phyloP scores from a whole-genome alignment of 2,329 filamentous ascomycete species.

The Talaromyces verruculosus region DNA sequence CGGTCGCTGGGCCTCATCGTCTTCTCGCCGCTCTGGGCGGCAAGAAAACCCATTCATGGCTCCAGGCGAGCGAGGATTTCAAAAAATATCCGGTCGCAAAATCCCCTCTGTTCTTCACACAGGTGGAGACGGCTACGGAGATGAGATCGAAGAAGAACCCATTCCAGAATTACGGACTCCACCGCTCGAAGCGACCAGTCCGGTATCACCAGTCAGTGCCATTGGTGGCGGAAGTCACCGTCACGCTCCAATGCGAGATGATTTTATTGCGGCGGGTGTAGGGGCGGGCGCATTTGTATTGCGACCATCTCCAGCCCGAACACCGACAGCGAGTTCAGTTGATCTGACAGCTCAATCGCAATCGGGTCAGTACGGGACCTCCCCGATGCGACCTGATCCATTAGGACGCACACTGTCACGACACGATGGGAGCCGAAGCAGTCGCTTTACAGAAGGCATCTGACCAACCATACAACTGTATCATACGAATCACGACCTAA shows the following conservation, averaged over 20 bases:
- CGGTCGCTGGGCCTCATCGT: constrained; percentile 42
- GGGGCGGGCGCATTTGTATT: constrained; percentile 35
- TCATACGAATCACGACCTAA: constrained; percentile 19
- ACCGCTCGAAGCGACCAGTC: constrained; percentile 20
- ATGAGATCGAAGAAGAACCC: constrained; percentile 32
- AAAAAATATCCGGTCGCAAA: constrained; percentile 52
- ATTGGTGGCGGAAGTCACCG: constrained; percentile 10
- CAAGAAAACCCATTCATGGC: constrained; percentile 28
- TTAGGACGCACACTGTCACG: constrained; percentile 45
- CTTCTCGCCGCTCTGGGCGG: constrained; percentile 32
- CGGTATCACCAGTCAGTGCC: constrained; percentile 22
- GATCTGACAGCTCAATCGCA: constrained; percentile 26
- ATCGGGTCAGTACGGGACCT: constrained; percentile 10
- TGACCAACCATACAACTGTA: constrained; percentile 10
- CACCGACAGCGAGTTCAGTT: constrained; percentile 42
- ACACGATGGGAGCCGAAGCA: constrained; percentile 47
- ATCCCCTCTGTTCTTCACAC: constrained; percentile 48
- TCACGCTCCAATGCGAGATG: constrained; percentile 29
- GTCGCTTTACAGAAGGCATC: constrained; percentile 45
- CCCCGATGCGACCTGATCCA: constrained; percentile 34
- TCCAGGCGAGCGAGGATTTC: constrained; percentile 49
- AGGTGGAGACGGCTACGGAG: constrained; percentile 49
- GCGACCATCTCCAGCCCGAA: constrained; percentile 45
- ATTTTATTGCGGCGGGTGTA: constrained; percentile 24
- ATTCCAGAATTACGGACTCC: constrained; percentile 23